phyloP scores from a whole-genome alignment of 1,284 basidiomycete genomes.

The Cutaneotrichosporon sp. region DNA sequence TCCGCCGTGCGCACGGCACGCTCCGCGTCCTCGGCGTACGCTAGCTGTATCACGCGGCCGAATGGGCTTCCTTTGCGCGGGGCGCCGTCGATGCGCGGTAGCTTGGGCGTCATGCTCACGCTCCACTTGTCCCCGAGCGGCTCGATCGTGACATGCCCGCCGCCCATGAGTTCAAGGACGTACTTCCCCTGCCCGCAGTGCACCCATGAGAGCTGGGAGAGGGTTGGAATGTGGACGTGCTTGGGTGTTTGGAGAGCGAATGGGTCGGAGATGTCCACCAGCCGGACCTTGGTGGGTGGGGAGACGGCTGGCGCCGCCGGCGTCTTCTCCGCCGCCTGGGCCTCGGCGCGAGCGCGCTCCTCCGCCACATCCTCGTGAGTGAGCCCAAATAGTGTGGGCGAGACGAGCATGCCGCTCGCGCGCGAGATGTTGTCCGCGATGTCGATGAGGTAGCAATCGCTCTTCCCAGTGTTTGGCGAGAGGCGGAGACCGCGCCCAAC shows the following conservation, averaged over 20 bases:
- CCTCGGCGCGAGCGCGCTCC: neutral
- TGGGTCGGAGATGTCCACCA: conserved; percentile 11
- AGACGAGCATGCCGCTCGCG: conserved; percentile 72
- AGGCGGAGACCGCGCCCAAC: conserved; percentile 90
- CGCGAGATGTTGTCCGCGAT: conserved; percentile 77
- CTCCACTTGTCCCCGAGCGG: conserved; percentile 31
- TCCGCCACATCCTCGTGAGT: conserved; percentile 66
- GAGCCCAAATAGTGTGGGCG: conserved; percentile 84
- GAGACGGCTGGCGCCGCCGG: neutral
- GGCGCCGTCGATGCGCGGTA: conserved; percentile 14
- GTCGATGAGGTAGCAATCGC: conserved; percentile 86
- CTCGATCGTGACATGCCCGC: conserved; percentile 71
- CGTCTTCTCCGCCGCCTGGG: neutral
- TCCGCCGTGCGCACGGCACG: conserved; percentile 55
- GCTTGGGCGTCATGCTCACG: conserved; percentile 31
- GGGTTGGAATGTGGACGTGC: neutral
- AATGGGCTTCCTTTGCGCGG: conserved; percentile 25
- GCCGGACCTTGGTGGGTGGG: neutral
- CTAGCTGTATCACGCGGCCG: conserved; percentile 22
- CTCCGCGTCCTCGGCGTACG: conserved; percentile 35
- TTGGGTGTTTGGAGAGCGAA: conserved; percentile 18
- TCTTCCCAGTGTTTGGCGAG: conserved; percentile 77
- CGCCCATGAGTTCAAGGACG: conserved; percentile 73
- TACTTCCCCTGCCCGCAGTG: conserved; percentile 73
- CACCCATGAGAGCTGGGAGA: conserved; percentile 57